Conservation (phyloP, 441 rosid species). For the Populus hybrid region DNA sequence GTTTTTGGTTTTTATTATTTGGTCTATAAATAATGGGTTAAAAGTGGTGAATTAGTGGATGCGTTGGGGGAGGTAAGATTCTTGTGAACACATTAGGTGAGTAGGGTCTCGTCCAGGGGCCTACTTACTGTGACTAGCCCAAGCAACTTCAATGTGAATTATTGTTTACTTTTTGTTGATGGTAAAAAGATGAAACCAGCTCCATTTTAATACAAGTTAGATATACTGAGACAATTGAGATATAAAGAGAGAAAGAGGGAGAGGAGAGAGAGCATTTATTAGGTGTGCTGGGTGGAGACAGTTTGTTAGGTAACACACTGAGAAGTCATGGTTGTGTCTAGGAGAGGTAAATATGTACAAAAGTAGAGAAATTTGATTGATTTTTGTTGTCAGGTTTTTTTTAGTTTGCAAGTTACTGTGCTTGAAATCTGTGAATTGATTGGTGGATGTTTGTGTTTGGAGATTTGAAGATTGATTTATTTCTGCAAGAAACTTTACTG, state of each 20-base stretch:
- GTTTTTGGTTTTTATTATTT: no score
- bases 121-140: constrained; percentile 30
- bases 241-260: constrained; percentile 19
- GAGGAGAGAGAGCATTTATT: background rate
- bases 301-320: background rate
- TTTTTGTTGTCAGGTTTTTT: background rate
- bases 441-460: background rate
- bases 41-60: background rate
- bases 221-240: constrained; percentile 16
- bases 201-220: constrained; percentile 15
- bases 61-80: background rate
- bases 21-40: background rate
- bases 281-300: background rate
- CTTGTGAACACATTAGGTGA: background rate
- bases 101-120: constrained; percentile 30
- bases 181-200: constrained; percentile 23
- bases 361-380: background rate
- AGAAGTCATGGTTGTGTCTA: background rate
- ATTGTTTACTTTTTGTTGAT: constrained; percentile 26
- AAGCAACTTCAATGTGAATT: constrained; percentile 33
- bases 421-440: constrained; percentile 4
- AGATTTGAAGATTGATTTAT: constrained; percentile 5
- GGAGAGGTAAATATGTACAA: background rate
- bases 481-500: constrained; percentile 10
- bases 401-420: background rate